A percentile compares a stretch with the other conserved stretches of the same genome.
These are phyloP conservation scores for Dunaliella primolecta DNA, from an alignment of 139 green algal genomes.

Conservation along the genomic window DNA sequence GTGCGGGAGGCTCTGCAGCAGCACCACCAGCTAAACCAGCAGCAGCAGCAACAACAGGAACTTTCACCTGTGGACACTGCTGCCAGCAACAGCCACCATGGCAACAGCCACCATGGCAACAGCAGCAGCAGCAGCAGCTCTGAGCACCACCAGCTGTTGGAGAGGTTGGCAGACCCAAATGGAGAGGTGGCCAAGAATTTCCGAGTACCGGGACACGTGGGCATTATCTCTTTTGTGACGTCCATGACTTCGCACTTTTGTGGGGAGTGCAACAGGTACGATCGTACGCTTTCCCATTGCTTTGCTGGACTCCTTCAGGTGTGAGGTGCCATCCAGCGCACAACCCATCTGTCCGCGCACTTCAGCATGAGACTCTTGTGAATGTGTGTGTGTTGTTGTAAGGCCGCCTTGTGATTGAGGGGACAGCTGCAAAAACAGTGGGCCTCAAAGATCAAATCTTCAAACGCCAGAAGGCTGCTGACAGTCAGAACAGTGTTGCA, in stretches of 20 bases:
- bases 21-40: background rate
- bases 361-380: too few relatives aligned
- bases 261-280: conserved; percentile 79
- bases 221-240: conserved; percentile 93
- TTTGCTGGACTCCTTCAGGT: too few relatives aligned
- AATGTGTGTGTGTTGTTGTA: too few relatives aligned
- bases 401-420: too few relatives aligned
- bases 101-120: conserved; percentile 7
- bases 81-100: background rate
- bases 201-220: conserved; percentile 59
- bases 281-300: too few relatives aligned
- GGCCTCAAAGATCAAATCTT: too few relatives aligned
- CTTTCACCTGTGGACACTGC: background rate
- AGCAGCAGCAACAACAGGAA: background rate
- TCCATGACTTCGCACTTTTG: conserved; percentile 97
- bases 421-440: too few relatives aligned
- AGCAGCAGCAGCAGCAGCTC: conserved; percentile 5
- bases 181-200: conserved; percentile 97
- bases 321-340: too few relatives aligned
- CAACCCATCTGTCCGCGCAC: too few relatives aligned
- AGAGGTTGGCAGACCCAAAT: conserved; percentile 55
- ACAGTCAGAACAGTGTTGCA: too few relatives aligned
- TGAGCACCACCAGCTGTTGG: conserved; percentile 18
- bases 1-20: conserved; percentile 4
- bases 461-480: too few relatives aligned